Evolutionary conservation across 805 yeast genomes (phyloP).

Genomic region (Ogataea allantospora): DNA sequence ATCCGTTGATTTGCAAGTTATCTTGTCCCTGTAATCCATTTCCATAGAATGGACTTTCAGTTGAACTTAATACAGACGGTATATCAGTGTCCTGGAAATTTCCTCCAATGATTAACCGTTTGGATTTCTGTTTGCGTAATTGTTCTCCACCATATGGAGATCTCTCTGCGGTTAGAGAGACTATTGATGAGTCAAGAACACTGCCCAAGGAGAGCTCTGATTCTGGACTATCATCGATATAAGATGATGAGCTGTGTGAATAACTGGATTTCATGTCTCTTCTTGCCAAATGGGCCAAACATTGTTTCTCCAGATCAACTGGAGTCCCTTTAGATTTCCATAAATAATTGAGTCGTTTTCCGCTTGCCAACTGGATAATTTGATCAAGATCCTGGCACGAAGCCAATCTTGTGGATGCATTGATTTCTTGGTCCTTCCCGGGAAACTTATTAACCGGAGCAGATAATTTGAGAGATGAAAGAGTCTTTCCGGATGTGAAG

Average conservation of each 20-base stretch:
- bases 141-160: conserved; percentile 5
- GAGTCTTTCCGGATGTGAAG: conserved; percentile 36
- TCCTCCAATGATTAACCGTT: conserved; percentile 23
- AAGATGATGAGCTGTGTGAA: neutral
- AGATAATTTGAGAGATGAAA: conserved; percentile 28
- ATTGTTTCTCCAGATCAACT: conserved; percentile 30
- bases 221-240: conserved; percentile 4
- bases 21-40: conserved; percentile 2
- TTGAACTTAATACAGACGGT: conserved; percentile 5
- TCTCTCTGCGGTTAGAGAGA: conserved; percentile 2
- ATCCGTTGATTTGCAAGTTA: conserved; percentile 21
- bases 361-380: conserved; percentile 26
- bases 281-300: conserved; percentile 19
- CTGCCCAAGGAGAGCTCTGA: conserved; percentile 10
- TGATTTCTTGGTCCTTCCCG: conserved; percentile 18
- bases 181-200: conserved; percentile 12
- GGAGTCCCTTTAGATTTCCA: conserved; percentile 53
- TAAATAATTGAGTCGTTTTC: conserved; percentile 37
- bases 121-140: conserved; percentile 20
- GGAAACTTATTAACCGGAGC: conserved; percentile 22
- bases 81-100: conserved; percentile 22
- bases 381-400: conserved; percentile 30
- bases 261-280: conserved; percentile 5
- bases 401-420: conserved; percentile 17
- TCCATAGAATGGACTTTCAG: conserved; percentile 10